Evolutionary conservation across 1,139 yeast genomes (phyloP).

Genomic region (Hansenula lynferdii): DNA sequence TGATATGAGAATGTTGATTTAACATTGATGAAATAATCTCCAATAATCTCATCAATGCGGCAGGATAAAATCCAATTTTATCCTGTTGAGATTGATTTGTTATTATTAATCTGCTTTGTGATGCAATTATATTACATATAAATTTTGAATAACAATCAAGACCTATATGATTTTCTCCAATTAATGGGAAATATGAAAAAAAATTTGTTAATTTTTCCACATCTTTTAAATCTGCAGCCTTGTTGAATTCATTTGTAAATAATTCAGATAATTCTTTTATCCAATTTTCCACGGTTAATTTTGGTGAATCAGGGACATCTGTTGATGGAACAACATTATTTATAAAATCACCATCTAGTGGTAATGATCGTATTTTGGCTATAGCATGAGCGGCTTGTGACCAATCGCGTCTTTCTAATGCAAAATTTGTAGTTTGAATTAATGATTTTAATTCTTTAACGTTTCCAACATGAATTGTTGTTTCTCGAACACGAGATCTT

Average conservation of each 20-base stretch:
- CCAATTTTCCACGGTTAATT: constrained; percentile 52
- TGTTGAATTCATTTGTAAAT: constrained; percentile 59
- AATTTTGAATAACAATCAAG: constrained; percentile 77
- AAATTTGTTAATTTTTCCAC: constrained; percentile 69
- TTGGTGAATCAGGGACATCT: constrained; percentile 83
- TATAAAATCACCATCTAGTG: constrained; percentile 71
- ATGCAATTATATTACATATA: constrained; percentile 79
- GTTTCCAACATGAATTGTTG: constrained; percentile 60
- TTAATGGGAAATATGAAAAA: constrained; percentile 84
- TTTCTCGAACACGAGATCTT: constrained; percentile 58
- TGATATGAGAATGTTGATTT: constrained; percentile 80
- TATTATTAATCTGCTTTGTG: constrained; percentile 64
- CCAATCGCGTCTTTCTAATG: constrained; percentile 68
- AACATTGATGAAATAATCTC: constrained; percentile 84
- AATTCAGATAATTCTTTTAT: constrained; percentile 49
- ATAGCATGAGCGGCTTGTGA: constrained; percentile 66
- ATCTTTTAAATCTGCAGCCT: constrained; percentile 63
- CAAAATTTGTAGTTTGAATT: constrained; percentile 61
- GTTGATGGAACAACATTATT: constrained; percentile 84
- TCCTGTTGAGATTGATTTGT: constrained; percentile 31
- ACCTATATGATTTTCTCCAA: constrained; percentile 70
- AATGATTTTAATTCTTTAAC: constrained; percentile 61
- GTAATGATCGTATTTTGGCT: constrained; percentile 46
- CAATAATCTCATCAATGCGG: constrained; percentile 69
- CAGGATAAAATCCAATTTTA: constrained; percentile 48